Conservation (phyloP, 179 eudicot genomes). For the Amaranthus tricolor region DNA sequence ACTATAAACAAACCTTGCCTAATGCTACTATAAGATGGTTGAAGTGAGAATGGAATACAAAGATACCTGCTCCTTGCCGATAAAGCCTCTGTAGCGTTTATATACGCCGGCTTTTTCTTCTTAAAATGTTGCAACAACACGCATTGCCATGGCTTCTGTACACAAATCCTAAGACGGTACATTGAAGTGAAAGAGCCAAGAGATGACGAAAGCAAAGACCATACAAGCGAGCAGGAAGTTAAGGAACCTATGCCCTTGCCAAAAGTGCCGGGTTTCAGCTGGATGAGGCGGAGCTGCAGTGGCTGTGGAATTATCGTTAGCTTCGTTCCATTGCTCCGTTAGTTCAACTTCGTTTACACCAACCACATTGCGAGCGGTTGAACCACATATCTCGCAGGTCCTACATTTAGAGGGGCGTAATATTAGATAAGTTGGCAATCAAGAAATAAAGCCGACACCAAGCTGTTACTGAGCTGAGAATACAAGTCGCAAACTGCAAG, state of each 20-base stretch:
- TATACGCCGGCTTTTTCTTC: not conserved
- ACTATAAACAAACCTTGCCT: conserved; percentile 27
- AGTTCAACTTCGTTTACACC: conserved; percentile 61
- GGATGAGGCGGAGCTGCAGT: conserved; percentile 29
- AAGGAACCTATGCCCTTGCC: conserved; percentile 83
- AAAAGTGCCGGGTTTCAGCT: conserved; percentile 55
- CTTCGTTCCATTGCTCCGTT: conserved; percentile 66
- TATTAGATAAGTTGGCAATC: not conserved
- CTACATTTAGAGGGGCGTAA: conserved; percentile 32
- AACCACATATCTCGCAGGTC: conserved; percentile 87
- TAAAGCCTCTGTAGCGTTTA: not conserved
- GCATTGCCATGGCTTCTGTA: conserved; percentile 21
- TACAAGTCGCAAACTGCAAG: not conserved
- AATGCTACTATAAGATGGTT: conserved; percentile 13
- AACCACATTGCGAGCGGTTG: conserved; percentile 72
- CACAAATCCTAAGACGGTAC: conserved; percentile 54
- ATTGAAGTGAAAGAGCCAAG: conserved; percentile 92
- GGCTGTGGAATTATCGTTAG: conserved; percentile 40
- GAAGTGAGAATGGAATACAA: conserved; percentile 7
- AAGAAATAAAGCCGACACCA: not conserved
- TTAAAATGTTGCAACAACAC: conserved; percentile 1
- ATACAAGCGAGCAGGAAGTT: conserved; percentile 78
- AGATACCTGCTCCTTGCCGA: conserved; percentile 13
- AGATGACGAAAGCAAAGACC: conserved; percentile 86
- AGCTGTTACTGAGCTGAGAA: not conserved